These are phyloP conservation scores for Agaricus sinodeliciosus DNA, from an alignment of 768 basidiomycete species.

Conservation along the genomic window DNA sequence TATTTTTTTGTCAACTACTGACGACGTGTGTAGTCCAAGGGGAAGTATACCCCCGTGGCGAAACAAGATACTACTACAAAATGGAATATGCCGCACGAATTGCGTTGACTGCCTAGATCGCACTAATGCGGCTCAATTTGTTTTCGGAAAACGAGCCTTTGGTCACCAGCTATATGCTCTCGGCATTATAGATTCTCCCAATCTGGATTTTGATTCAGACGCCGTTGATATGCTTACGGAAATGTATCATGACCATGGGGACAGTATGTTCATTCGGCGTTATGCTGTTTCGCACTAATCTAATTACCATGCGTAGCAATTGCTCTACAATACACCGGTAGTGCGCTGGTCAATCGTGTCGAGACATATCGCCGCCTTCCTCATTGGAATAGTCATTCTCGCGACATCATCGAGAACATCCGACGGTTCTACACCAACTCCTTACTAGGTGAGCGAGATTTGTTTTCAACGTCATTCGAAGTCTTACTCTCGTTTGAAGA, in stretches of 20 bases:
- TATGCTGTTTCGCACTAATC: background rate
- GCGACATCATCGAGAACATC: constrained; percentile 94
- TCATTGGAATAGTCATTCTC: constrained; percentile 95
- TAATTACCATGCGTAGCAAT: constrained; percentile 48
- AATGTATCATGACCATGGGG: constrained; percentile 98
- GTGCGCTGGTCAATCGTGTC: constrained; percentile 91
- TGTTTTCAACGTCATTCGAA: background rate
- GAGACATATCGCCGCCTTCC: constrained; percentile 95
- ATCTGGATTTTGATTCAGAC: constrained; percentile 87
- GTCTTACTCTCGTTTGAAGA: constrained; percentile 37
- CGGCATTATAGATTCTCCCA: constrained; percentile 80
- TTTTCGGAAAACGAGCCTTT: constrained; percentile 90
- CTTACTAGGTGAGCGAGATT: constrained; percentile 53
- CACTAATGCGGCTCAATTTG: constrained; percentile 95
- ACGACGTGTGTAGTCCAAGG: constrained; percentile 10
- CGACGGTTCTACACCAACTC: constrained; percentile 94
- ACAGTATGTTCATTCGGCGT: constrained; percentile 52
- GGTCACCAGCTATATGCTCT: constrained; percentile 95
- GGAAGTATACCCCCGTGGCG: constrained; percentile 43
- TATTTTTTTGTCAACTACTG: background rate
- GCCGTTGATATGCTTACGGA: constrained; percentile 96
- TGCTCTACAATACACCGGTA: constrained; percentile 94
- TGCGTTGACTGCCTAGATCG: constrained; percentile 97
- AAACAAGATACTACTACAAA: constrained; percentile 71
- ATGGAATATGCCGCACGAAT: constrained; percentile 88